These are phyloP conservation scores for Lentinula raphanica DNA, from an alignment of 768 basidiomycete genomes.

Conservation along the genomic window DNA sequence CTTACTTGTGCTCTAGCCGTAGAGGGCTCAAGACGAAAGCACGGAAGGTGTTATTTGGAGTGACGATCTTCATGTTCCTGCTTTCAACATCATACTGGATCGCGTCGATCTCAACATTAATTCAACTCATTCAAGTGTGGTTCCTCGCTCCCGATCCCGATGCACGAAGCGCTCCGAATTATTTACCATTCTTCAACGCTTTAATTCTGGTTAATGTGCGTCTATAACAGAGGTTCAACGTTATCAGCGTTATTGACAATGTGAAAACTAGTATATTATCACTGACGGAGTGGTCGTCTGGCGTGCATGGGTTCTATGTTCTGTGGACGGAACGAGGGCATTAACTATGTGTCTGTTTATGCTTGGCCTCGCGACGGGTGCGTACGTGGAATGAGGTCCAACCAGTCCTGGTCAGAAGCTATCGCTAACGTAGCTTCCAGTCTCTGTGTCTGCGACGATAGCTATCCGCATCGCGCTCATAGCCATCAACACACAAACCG, in stretches of 20 bases:
- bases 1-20: neutral
- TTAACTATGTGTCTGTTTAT: neutral
- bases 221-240: neutral
- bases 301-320: conserved; percentile 6
- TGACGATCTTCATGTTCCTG: conserved; percentile 4
- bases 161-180: neutral
- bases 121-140: conserved; percentile 1
- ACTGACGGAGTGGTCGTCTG: conserved; percentile 7
- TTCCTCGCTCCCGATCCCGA: neutral
- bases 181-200: conserved; percentile 4
- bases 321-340: neutral
- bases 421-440: neutral
- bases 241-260: neutral
- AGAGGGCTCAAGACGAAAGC: neutral
- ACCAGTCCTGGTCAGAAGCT: too few relatives aligned
- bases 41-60: conserved; percentile 4
- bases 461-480: neutral
- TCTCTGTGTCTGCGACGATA: neutral
- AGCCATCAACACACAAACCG: neutral
- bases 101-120: neutral
- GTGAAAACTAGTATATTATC: neutral
- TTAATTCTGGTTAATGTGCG: neutral
- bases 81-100: neutral
- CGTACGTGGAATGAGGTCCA: neutral
- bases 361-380: neutral